These are phyloP conservation scores for Cokeromyces recurvatus DNA, from an alignment of 371 early-diverging fungal species.

Conservation along the genomic window DNA sequence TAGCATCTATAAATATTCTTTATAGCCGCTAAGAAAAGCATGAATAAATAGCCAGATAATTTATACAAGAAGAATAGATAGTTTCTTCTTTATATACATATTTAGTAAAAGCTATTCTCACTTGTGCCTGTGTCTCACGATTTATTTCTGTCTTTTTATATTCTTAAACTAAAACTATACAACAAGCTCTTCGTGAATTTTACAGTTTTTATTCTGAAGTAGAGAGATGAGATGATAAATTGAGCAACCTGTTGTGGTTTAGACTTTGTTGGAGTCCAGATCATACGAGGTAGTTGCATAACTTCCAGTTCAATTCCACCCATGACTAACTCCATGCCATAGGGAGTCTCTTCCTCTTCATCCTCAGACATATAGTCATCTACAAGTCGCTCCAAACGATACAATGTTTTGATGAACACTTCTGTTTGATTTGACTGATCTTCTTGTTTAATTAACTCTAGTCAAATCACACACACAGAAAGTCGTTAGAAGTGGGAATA, in stretches of 20 bases:
- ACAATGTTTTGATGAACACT: not conserved
- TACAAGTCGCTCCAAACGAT: conserved; percentile 6
- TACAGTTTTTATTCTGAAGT: conserved; percentile 9
- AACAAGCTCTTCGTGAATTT: not conserved
- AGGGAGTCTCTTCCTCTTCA: conserved; percentile 1
- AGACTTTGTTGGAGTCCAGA: conserved; percentile 11
- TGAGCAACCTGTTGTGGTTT: conserved; percentile 7
- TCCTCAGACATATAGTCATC: conserved; percentile 4
- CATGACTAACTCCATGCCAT: conserved; percentile 1
- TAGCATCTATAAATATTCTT: no score
- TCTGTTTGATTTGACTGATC: not conserved
- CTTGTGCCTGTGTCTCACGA: no score
- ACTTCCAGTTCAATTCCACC: conserved; percentile 3
- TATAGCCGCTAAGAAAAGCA: no score
- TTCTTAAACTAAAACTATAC: no score
- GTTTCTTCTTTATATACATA: no score
- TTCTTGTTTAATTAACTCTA: not conserved
- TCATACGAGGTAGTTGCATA: not conserved
- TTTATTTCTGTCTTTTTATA: no score
- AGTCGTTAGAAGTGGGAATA: no score
- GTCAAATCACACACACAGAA: conserved; percentile 9
- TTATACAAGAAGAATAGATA: no score
- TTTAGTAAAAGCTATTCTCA: no score
- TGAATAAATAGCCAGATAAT: no score
- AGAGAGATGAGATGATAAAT: conserved; percentile 11